Evolutionary conservation across 352 stramenopile genomes (phyloP).

Genomic region (Pilasporangium apinafurcum): DNA sequence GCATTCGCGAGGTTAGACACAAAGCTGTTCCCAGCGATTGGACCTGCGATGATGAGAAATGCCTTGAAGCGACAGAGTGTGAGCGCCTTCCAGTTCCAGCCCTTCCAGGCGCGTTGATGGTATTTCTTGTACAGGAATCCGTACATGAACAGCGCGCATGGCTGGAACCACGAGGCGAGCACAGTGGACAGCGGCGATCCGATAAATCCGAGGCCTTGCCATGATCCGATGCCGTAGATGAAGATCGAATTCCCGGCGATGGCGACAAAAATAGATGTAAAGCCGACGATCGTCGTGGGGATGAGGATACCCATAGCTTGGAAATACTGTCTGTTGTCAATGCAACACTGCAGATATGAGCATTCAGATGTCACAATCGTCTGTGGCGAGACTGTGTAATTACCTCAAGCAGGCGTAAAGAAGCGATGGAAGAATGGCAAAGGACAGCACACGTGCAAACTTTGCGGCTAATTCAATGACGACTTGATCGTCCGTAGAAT

Average conservation of each 20-base stretch:
- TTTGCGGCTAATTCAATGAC: constrained; percentile 46
- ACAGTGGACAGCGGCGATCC: constrained; percentile 77
- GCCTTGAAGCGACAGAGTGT: constrained; percentile 29
- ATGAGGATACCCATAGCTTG: constrained; percentile 59
- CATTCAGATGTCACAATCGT: background rate
- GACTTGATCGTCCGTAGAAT: constrained; percentile 49
- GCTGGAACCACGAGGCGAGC: constrained; percentile 74
- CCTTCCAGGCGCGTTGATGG: constrained; percentile 47
- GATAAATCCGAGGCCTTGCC: constrained; percentile 56
- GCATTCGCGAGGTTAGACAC: constrained; percentile 66
- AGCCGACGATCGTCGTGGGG: constrained; percentile 57
- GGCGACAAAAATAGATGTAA: constrained; percentile 53
- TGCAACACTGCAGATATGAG: background rate
- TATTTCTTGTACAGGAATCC: constrained; percentile 52
- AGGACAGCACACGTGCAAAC: constrained; percentile 58
- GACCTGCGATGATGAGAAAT: constrained; percentile 48
- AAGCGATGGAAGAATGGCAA: constrained; percentile 51
- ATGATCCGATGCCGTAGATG: constrained; percentile 57
- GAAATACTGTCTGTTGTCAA: constrained; percentile 49
- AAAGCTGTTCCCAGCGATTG: constrained; percentile 68
- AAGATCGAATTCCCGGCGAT: constrained; percentile 59
- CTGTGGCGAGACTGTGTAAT: background rate
- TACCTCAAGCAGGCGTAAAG: constrained; percentile 61
- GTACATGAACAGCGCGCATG: constrained; percentile 47
- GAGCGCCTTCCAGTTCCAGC: constrained; percentile 43